Percentiles rank a stretch among this genome's conserved stretches.
phyloP scores from a whole-genome alignment of 345 rosid species.

The Microthlaspi erraticum region DNA sequence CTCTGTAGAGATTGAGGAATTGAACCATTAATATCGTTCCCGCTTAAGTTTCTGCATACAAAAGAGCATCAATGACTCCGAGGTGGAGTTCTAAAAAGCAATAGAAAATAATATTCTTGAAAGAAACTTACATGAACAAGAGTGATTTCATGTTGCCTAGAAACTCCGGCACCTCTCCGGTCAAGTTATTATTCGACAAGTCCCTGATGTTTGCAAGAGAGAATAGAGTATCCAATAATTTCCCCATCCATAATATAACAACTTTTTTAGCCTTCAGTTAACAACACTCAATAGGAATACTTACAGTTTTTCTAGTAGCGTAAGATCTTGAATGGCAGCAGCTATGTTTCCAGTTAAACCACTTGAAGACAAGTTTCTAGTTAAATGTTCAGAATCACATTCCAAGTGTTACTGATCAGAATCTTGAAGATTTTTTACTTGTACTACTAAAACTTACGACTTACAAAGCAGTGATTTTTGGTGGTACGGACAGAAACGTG shows the following conservation, averaged over 20 bases:
- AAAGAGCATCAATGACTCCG: neutral
- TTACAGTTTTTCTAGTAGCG: constrained; percentile 47
- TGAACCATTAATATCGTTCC: constrained; percentile 50
- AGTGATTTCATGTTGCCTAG: constrained; percentile 50
- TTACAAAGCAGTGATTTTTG: constrained; percentile 35
- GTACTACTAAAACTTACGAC: neutral
- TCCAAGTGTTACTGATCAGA: neutral
- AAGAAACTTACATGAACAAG: constrained; percentile 52
- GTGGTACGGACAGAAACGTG: neutral
- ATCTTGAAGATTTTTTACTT: neutral
- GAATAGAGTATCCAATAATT: neutral
- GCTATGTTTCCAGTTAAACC: constrained; percentile 47
- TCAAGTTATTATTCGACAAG: constrained; percentile 54
- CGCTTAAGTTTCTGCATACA: constrained; percentile 48
- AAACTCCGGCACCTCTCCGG: constrained; percentile 52
- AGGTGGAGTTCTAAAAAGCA: neutral
- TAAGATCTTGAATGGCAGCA: constrained; percentile 38
- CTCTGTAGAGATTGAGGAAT: constrained; percentile 46
- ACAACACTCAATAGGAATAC: constrained; percentile 1
- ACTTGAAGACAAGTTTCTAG: constrained; percentile 49
- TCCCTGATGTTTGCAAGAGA: constrained; percentile 48
- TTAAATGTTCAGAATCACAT: neutral
- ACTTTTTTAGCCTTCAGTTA: neutral
- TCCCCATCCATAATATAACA: neutral
- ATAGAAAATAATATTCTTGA: neutral